Conservation (phyloP, 164 flowering plant genomes). For the Magnolia sinica region DNA sequence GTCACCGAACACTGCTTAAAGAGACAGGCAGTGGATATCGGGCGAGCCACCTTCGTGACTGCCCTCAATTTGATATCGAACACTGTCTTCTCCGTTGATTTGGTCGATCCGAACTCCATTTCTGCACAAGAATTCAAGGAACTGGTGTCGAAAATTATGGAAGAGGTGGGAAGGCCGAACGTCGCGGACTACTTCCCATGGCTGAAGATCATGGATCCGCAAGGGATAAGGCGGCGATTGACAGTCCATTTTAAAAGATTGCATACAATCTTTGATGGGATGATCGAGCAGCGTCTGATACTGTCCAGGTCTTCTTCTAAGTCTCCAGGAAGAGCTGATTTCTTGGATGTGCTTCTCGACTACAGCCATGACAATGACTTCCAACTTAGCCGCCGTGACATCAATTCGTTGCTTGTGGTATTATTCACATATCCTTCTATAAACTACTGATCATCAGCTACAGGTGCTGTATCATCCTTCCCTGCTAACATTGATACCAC, state of each 20-base stretch:
- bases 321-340: neutral
- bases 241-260: neutral
- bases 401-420: slow-evolving; percentile 4
- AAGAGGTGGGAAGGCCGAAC: slow-evolving; percentile 15
- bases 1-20: neutral
- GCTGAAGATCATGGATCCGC: slow-evolving; percentile 13
- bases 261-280: neutral
- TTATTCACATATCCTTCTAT: neutral
- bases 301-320: neutral
- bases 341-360: slow-evolving; percentile 15
- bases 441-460: too few species aligned
- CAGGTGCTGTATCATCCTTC: too few species aligned
- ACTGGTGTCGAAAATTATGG: slow-evolving; percentile 19
- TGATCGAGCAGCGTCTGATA: slow-evolving; percentile 11
- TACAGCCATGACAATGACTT: neutral
- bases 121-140: slow-evolving; percentile 18
- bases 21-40: slow-evolving; percentile 9
- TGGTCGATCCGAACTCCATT: slow-evolving; percentile 9
- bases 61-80: slow-evolving; percentile 22
- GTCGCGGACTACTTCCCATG: slow-evolving; percentile 16
- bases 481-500: too few species aligned
- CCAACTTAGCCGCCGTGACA: neutral
- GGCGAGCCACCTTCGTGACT: slow-evolving; percentile 12
- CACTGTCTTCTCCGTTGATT: slow-evolving; percentile 23
- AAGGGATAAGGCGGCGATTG: slow-evolving; percentile 12